Percentiles rank a stretch among this genome's conserved stretches.
These are phyloP conservation scores for Camillea tinctor DNA, from an alignment of 2,329 filamentous ascomycete genomes.

Conservation along the genomic window DNA sequence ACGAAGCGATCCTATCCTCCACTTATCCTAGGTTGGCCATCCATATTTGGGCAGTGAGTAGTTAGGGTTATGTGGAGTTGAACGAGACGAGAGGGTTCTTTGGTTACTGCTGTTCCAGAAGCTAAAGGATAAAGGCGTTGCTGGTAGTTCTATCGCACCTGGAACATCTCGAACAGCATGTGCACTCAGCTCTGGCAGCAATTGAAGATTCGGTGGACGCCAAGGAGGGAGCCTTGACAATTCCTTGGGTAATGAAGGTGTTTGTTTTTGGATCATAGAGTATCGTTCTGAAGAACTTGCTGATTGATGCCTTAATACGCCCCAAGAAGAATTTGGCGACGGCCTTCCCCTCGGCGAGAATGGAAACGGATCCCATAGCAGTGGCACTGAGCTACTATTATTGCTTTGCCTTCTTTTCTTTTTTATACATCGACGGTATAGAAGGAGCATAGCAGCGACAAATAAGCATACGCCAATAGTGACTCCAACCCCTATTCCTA, in stretches of 20 bases:
- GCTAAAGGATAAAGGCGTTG: constrained; percentile 8
- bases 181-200: neutral
- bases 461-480: neutral
- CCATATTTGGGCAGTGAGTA: neutral
- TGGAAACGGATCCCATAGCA: neutral
- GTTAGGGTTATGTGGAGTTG: neutral
- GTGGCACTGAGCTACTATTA: neutral
- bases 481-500: neutral
- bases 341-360: neutral
- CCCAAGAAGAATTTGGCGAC: neutral
- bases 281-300: neutral
- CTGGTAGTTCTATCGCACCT: constrained; percentile 5
- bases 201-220: neutral
- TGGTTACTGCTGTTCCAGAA: constrained; percentile 1
- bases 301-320: neutral
- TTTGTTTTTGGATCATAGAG: neutral
- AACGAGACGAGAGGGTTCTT: neutral
- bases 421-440: neutral
- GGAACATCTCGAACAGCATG: neutral
- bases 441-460: neutral
- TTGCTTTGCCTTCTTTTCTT: neutral
- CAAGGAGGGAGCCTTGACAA: neutral
- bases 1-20: neutral
- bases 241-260: neutral
- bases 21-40: neutral